A percentile compares a stretch with the other conserved stretches of the same genome.
These are phyloP conservation scores for Escovopsis sp. DNA, from an alignment of 2,329 filamentous ascomycete genomes.

Conservation along the genomic window DNA sequence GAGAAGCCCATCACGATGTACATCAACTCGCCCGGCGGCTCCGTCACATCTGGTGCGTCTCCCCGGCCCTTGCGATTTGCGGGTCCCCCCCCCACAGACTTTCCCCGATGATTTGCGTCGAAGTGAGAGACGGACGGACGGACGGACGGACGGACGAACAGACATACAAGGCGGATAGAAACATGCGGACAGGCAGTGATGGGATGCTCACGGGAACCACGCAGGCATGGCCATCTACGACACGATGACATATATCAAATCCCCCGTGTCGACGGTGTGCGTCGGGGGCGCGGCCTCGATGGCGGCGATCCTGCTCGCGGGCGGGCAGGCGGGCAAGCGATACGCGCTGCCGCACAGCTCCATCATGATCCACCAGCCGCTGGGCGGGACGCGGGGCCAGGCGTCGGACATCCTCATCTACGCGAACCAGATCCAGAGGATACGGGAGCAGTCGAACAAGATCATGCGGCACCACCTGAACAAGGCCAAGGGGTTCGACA, in stretches of 20 bases:
- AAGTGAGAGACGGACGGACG: too few species aligned
- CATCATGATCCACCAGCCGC: conserved; percentile 95
- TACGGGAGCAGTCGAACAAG: conserved; percentile 72
- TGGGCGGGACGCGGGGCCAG: conserved; percentile 53
- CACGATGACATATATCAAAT: conserved; percentile 93
- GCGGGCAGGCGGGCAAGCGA: conserved; percentile 70
- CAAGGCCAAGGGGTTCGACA: conserved; percentile 56
- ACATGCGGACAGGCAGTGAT: neutral
- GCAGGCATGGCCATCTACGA: conserved; percentile 79
- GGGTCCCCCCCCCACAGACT: too few species aligned
- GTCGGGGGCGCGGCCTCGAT: conserved; percentile 90
- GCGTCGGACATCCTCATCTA: conserved; percentile 86
- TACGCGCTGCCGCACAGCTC: conserved; percentile 86
- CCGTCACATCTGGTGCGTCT: conserved; percentile 52
- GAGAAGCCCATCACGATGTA: conserved; percentile 94
- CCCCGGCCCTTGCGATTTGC: conserved; percentile 1
- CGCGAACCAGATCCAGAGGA: conserved; percentile 85
- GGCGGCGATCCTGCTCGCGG: conserved; percentile 78
- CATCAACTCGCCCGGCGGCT: conserved; percentile 92
- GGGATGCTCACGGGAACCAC: neutral
- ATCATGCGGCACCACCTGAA: conserved; percentile 85
- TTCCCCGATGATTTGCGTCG: too few species aligned
- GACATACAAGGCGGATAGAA: neutral
- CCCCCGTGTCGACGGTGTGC: conserved; percentile 87
- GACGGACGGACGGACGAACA: too few species aligned